Evolutionary conservation across 2,329 filamentous ascomycete genomes (phyloP).

Genomic region (Piedraia hortae): DNA sequence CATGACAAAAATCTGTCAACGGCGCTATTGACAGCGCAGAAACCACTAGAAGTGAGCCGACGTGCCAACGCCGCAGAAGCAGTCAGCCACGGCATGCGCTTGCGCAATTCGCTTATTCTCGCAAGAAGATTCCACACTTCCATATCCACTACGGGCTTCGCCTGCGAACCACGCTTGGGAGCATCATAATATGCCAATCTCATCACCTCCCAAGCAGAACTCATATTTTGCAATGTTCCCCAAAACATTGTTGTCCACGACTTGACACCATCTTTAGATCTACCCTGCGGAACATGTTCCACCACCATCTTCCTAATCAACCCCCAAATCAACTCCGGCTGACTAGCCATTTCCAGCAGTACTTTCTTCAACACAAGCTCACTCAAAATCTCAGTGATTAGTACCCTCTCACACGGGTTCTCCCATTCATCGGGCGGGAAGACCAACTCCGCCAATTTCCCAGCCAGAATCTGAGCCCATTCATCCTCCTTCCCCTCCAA

Average conservation of each 20-base stretch:
- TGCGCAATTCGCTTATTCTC: conserved; percentile 42
- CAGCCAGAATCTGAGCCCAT: conserved; percentile 72
- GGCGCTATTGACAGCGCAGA: neutral
- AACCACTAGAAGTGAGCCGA: too few species aligned
- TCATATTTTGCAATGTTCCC: conserved; percentile 23
- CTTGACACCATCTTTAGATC: too few species aligned
- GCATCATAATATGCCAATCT: conserved; percentile 18
- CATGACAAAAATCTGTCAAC: conserved; percentile 1
- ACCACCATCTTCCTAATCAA: conserved; percentile 35
- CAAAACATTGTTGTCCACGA: too few species aligned
- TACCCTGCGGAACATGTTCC: too few species aligned
- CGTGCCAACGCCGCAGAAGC: conserved; percentile 51
- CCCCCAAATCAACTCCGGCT: conserved; percentile 78
- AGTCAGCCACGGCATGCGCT: conserved; percentile 74
- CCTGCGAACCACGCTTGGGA: neutral
- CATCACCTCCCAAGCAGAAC: too few species aligned
- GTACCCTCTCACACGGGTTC: conserved; percentile 55
- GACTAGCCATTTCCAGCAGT: conserved; percentile 50
- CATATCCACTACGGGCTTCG: conserved; percentile 42
- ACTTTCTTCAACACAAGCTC: conserved; percentile 71
- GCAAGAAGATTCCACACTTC: conserved; percentile 47
- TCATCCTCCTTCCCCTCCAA: conserved; percentile 48
- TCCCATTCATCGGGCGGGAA: conserved; percentile 79
- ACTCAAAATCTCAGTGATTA: conserved; percentile 68
- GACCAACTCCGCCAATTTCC: conserved; percentile 54